Evolutionary conservation across 768 basidiomycete genomes (phyloP).

Genomic region (Pleurotus pulmonarius): DNA sequence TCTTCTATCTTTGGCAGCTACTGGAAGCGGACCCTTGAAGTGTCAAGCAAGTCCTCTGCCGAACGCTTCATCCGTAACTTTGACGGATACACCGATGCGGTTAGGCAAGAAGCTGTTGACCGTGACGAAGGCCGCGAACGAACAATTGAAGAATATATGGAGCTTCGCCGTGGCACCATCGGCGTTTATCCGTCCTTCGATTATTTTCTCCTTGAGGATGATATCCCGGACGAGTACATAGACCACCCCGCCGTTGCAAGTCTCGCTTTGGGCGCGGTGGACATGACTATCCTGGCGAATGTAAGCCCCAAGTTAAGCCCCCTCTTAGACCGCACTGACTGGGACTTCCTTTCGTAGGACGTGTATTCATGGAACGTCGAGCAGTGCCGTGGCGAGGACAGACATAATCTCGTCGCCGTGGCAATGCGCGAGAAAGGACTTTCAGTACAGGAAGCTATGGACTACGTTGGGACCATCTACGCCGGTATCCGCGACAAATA

Average conservation of each 20-base stretch:
- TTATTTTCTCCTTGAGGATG: constrained; percentile 28
- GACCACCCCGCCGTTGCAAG: constrained; percentile 31
- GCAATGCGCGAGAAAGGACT: constrained; percentile 42
- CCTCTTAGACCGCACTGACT: background rate
- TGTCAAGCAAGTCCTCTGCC: constrained; percentile 17
- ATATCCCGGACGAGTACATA: constrained; percentile 39
- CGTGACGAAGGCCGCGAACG: constrained; percentile 27
- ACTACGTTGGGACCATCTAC: constrained; percentile 32
- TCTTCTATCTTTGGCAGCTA: constrained; percentile 20
- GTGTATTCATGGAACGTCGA: constrained; percentile 22
- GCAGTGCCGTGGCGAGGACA: constrained; percentile 27
- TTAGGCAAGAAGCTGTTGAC: constrained; percentile 40
- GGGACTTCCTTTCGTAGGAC: constrained; percentile 2
- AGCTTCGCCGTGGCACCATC: constrained; percentile 34
- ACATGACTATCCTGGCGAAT: constrained; percentile 33
- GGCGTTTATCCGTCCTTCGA: constrained; percentile 37
- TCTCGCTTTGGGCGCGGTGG: constrained; percentile 23
- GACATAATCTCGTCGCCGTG: constrained; percentile 44
- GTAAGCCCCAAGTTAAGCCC: constrained; percentile 8
- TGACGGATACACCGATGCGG: constrained; percentile 29
- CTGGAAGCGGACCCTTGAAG: constrained; percentile 26
- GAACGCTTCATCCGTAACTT: constrained; percentile 34
- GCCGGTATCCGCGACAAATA: constrained; percentile 33
- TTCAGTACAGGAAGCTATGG: constrained; percentile 34
- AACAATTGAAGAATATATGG: constrained; percentile 35